These are phyloP conservation scores for Lepidium sativum DNA, from an alignment of 345 rosid genomes.

Conservation along the genomic window DNA sequence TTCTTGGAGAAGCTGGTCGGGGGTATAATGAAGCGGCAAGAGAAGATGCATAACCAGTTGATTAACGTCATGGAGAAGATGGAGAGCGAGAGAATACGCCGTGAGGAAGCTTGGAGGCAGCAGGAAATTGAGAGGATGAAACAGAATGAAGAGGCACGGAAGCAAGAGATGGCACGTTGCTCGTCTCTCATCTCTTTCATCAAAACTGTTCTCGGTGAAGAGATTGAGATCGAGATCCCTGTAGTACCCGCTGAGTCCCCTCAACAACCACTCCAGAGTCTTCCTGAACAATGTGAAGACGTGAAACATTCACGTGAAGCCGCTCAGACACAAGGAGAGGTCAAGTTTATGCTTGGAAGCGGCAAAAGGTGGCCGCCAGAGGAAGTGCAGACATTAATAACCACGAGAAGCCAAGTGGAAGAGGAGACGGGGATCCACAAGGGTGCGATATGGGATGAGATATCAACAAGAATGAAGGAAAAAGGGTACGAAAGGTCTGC, in stretches of 20 bases:
- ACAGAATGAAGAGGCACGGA: conserved; percentile 48
- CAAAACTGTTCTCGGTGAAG: conserved; percentile 39
- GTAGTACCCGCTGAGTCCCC: background rate
- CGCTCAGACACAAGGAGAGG: conserved; percentile 14
- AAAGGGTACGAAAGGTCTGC: conserved; percentile 56
- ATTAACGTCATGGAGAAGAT: conserved; percentile 57
- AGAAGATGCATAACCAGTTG: conserved; percentile 62
- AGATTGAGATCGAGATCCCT: conserved; percentile 28
- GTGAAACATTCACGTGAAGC: background rate
- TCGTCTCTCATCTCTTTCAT: conserved; percentile 57
- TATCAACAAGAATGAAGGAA: conserved; percentile 45
- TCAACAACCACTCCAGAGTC: conserved; percentile 4
- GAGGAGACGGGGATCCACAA: conserved; percentile 35
- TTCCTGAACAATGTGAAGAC: conserved; percentile 20
- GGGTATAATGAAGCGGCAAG: conserved; percentile 67
- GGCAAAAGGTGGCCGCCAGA: conserved; percentile 64
- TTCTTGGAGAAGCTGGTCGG: conserved; percentile 46
- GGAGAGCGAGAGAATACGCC: conserved; percentile 49
- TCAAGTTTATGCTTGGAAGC: conserved; percentile 6
- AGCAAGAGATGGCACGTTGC: conserved; percentile 47
- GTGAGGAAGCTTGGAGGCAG: conserved; percentile 81
- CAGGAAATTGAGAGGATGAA: conserved; percentile 51
- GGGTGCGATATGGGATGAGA: conserved; percentile 52
- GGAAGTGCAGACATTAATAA: conserved; percentile 66
- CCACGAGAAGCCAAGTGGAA: conserved; percentile 39